Conservation (phyloP, 1,284 basidiomycete genomes). For the Heliocybe sulcata region DNA sequence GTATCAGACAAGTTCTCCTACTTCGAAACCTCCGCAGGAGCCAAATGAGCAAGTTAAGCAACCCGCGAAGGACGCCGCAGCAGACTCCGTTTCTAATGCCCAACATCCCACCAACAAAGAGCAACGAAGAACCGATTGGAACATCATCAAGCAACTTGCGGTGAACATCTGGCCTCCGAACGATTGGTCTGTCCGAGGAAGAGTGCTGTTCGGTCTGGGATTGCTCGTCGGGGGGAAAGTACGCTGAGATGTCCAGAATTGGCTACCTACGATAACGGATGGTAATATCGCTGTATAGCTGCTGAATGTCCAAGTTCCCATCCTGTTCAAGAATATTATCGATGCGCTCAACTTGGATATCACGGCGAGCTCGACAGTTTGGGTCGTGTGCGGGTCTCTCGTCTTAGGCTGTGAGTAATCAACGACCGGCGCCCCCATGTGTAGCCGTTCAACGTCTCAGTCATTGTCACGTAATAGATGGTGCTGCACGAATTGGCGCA, state of each 20-base stretch:
- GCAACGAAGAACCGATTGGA: slow-evolving; percentile 65
- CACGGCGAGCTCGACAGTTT: slow-evolving; percentile 74
- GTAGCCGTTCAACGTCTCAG: background rate
- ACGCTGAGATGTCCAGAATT: slow-evolving; percentile 9
- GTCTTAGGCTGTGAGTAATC: slow-evolving; percentile 82
- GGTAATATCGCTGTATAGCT: slow-evolving; percentile 35
- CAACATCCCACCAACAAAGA: slow-evolving; percentile 24
- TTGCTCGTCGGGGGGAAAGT: slow-evolving; percentile 89
- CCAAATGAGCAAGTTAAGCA: background rate
- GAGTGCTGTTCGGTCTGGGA: slow-evolving; percentile 80
- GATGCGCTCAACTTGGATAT: slow-evolving; percentile 87
- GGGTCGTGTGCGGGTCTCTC: slow-evolving; percentile 85
- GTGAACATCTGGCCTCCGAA: slow-evolving; percentile 70
- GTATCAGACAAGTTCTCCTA: background rate
- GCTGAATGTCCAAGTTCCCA: slow-evolving; percentile 95
- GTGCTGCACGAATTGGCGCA: slow-evolving; percentile 84
- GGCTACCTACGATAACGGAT: slow-evolving; percentile 2
- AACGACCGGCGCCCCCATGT: background rate
- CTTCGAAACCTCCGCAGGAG: background rate
- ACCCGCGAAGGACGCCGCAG: background rate
- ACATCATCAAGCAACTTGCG: slow-evolving; percentile 54
- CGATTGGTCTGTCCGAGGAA: slow-evolving; percentile 67
- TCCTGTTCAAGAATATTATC: slow-evolving; percentile 91
- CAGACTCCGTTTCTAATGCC: background rate
- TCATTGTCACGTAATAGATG: slow-evolving; percentile 48